These are phyloP conservation scores for Martiniozyma abietophila DNA, from an alignment of 805 yeast species.

Conservation along the genomic window DNA sequence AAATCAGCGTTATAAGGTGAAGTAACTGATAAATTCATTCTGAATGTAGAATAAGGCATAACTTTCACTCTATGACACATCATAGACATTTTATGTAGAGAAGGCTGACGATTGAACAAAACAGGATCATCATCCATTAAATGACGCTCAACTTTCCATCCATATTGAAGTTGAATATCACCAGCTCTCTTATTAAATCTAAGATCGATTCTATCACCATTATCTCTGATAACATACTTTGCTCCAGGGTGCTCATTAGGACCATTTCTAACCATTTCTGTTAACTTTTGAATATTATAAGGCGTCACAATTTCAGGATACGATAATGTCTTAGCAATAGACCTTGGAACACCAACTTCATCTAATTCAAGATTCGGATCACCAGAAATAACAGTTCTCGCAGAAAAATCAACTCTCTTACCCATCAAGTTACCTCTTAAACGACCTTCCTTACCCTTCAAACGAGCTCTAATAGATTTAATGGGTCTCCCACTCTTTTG, in stretches of 20 bases:
- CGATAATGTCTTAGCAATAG: conserved; percentile 90
- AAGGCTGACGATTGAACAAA: conserved; percentile 97
- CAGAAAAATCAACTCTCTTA: conserved; percentile 98
- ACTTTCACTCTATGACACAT: conserved; percentile 98
- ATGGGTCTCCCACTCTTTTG: conserved; percentile 99
- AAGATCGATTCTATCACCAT: conserved; percentile 97
- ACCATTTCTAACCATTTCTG: conserved; percentile 92
- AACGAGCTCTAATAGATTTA: conserved; percentile 96
- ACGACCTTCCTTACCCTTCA: conserved; percentile 99
- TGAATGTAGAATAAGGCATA: conserved; percentile 97
- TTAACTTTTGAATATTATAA: conserved; percentile 86
- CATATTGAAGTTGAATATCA: conserved; percentile 93
- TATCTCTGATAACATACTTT: conserved; percentile 93
- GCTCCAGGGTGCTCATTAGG: conserved; percentile 99
- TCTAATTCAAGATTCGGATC: conserved; percentile 96
- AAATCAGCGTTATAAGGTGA: conserved; percentile 99
- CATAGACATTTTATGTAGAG: conserved; percentile 99
- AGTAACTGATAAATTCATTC: conserved; percentile 93
- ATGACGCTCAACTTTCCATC: conserved; percentile 99
- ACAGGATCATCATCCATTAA: conserved; percentile 97
- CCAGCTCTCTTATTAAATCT: conserved; percentile 98
- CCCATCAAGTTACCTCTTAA: conserved; percentile 98
- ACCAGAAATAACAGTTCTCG: conserved; percentile 98
- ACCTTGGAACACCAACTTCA: conserved; percentile 97
- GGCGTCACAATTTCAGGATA: conserved; percentile 98